Evolutionary conservation across 176 grass and related monocot species (phyloP).

Genomic region (Puccinellia tenuiflora): DNA sequence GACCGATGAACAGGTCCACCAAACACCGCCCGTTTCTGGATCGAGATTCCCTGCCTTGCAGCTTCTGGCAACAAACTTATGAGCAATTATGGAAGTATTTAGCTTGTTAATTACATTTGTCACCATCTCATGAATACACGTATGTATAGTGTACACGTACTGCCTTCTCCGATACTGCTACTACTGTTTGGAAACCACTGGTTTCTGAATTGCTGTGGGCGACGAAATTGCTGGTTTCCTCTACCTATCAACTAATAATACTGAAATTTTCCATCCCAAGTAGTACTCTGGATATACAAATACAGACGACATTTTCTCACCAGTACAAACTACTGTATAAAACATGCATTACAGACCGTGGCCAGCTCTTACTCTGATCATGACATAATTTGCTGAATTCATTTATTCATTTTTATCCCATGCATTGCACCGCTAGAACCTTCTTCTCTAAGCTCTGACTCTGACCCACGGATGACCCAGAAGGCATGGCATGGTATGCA

Average conservation of each 20-base stretch:
- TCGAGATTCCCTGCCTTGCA: slow-evolving; percentile 7
- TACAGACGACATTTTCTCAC: background rate
- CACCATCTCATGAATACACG: no score
- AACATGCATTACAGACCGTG: background rate
- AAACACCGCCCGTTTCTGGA: background rate
- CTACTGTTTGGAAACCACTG: no score
- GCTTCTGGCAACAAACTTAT: background rate
- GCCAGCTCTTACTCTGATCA: background rate
- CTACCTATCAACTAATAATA: no score
- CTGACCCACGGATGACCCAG: background rate
- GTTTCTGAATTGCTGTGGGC: no score
- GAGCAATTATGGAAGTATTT: background rate
- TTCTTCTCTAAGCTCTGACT: background rate
- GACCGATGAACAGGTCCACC: background rate
- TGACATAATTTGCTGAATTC: background rate
- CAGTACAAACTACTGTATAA: background rate
- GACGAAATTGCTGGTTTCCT: no score
- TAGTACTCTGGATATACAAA: no score
- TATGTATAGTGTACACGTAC: no score
- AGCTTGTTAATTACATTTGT: no score
- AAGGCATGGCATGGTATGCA: background rate
- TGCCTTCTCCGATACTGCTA: no score
- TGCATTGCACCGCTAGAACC: no score
- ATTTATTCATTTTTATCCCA: background rate
- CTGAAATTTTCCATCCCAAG: no score